Base-by-base conservation (phyloP, 169 alveolate species). In the Toxoplasma gondii region DNA sequence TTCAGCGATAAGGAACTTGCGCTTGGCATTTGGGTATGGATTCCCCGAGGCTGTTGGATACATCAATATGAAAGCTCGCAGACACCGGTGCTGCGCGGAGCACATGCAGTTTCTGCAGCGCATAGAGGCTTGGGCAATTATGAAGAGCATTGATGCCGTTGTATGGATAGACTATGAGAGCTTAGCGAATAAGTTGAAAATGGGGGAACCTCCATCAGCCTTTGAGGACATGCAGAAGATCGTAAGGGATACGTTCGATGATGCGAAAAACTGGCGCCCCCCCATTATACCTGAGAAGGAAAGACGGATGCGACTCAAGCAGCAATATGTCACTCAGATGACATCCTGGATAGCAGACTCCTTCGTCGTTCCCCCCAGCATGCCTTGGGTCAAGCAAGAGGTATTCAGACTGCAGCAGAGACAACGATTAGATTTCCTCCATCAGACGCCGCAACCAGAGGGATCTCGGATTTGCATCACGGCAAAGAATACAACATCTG, bases 161-260 rank as follows among this genome's bases (percentile, higher is more conserved):
- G 39, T 82, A 2, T 82, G 90, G 90, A 82, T 82, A 41, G 90
- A 82, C 64, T 82, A 82, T 31, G 90, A 82, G 67, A 82, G 90
- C 64, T 49, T 82, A 31, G 90, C 90, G 41, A 82, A 31, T 43
- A 82, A 41, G 36, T 7, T 82, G 67, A 82, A 41, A 82, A 39
- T 43, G 67, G 90, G 53, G 39, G 64, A 43, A 38, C 90, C 39
- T 17, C 69, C 90, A 2, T 1, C 27, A 17, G 34, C 90, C 39
- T 12, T 82, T 22, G 90, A 82, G 64, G 36, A 17, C 44, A 38
- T 29, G 64, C 90, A 82, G 29, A 2, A 44, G 67, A 41, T 82
- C 67, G 90, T 82, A 24, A 38, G 90, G 90, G 67, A 82, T 43
- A 36, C 90, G 53, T 82, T 82, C 67, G 90, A 82, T 0, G 90